Conservation (phyloP, 257 asterid genomes). For the Nicotiana tabacum region DNA sequence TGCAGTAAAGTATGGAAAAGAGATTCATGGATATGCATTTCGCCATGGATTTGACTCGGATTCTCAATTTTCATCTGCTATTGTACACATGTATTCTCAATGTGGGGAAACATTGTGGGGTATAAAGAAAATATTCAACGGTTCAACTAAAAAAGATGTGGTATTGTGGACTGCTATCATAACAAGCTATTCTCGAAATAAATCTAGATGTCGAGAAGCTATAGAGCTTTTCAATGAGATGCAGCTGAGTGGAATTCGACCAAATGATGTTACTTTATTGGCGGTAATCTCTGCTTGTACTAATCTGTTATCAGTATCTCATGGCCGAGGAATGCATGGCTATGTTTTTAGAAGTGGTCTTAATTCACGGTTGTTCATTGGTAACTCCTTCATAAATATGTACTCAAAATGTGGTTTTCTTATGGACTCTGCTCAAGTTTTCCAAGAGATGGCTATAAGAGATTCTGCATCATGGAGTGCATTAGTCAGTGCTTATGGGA, state of each 20-base stretch:
- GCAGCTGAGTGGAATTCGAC: conserved; percentile 45
- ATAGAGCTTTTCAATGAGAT: conserved; percentile 43
- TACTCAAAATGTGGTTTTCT: conserved; percentile 68
- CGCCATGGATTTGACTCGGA: conserved; percentile 50
- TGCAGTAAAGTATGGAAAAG: conserved; percentile 32
- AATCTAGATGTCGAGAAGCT: conserved; percentile 42
- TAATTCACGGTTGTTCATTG: conserved; percentile 31
- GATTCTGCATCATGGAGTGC: conserved; percentile 70
- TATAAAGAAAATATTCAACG: conserved; percentile 43
- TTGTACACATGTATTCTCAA: conserved; percentile 51
- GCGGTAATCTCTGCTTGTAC: conserved; percentile 54
- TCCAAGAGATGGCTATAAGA: conserved; percentile 37
- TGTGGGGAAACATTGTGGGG: conserved; percentile 25
- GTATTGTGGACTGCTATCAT: conserved; percentile 75
- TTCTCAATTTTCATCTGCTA: conserved; percentile 36
- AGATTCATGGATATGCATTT: conserved; percentile 56
- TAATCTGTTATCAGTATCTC: conserved; percentile 31
- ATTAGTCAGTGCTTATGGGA: conserved; percentile 49
- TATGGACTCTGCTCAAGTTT: conserved; percentile 39
- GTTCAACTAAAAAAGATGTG: conserved; percentile 41
- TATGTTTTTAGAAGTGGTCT: conserved; percentile 46
- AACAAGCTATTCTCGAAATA: conserved; percentile 41
- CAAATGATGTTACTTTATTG: conserved; percentile 51
- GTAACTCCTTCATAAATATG: conserved; percentile 62
- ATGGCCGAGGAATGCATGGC: conserved; percentile 42